These are phyloP conservation scores for Filobasidium floriforme DNA, from an alignment of 768 basidiomycete genomes.

Conservation along the genomic window DNA sequence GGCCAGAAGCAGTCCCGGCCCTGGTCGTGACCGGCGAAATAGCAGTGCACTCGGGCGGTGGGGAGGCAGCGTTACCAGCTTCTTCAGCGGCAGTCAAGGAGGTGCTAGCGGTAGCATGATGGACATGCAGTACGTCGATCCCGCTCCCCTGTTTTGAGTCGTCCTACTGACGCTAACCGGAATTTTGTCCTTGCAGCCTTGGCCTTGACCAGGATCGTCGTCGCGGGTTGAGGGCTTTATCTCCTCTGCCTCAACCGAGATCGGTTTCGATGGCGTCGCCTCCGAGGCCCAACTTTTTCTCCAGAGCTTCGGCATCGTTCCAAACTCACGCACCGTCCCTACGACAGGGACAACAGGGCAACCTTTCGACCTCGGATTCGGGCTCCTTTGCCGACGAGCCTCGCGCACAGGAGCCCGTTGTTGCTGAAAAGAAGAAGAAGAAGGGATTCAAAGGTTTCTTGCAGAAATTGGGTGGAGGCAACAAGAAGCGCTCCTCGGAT, in stretches of 20 bases:
- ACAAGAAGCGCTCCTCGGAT: conserved; percentile 11
- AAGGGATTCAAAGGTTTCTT: conserved; percentile 44
- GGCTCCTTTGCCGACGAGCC: conserved; percentile 5
- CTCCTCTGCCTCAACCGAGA: conserved; percentile 34
- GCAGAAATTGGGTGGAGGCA: conserved; percentile 34
- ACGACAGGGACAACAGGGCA: neutral
- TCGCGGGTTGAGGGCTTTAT: conserved; percentile 24
- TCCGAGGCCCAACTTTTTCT: conserved; percentile 40
- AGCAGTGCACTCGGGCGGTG: conserved; percentile 39
- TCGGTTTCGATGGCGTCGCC: conserved; percentile 42
- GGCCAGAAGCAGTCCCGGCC: conserved; percentile 22
- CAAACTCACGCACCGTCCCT: conserved; percentile 7
- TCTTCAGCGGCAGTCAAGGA: conserved; percentile 44
- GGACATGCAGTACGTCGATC: conserved; percentile 45
- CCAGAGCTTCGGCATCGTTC: conserved; percentile 27
- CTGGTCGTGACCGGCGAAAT: conserved; percentile 29
- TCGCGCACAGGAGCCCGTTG: neutral
- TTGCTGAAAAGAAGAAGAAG: conserved; percentile 34
- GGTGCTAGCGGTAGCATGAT: conserved; percentile 46
- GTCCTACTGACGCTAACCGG: neutral
- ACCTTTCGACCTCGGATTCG: conserved; percentile 1
- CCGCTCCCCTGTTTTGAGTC: neutral
- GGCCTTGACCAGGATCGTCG: conserved; percentile 42
- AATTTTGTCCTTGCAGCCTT: conserved; percentile 28
- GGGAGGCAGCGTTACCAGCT: conserved; percentile 44